phyloP scores from a whole-genome alignment of 176 grass and related monocot species.

The Rhynchospora tenuis region DNA sequence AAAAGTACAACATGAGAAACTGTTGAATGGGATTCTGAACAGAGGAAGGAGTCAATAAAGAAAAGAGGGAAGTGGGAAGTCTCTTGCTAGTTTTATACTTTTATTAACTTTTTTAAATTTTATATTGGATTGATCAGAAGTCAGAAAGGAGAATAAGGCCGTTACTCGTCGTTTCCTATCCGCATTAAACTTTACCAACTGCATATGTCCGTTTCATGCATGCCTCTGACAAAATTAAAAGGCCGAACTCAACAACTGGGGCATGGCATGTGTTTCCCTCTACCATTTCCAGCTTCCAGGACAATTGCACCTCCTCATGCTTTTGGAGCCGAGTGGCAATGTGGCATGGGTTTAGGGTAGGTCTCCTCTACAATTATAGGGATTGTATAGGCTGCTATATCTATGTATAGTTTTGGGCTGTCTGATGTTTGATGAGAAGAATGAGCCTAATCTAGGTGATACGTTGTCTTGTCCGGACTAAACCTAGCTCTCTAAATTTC shows the following conservation, averaged over 20 bases:
- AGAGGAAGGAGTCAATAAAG: neutral
- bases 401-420: too few relatives aligned
- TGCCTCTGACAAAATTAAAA: slow-evolving; percentile 9
- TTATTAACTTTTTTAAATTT: too few relatives aligned
- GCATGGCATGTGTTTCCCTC: neutral
- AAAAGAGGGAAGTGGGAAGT: neutral
- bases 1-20: neutral
- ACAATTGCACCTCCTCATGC: neutral
- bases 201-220: slow-evolving; percentile 8
- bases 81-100: neutral
- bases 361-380: neutral
- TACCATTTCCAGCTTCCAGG: neutral
- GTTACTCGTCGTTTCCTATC: slow-evolving; percentile 21
- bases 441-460: neutral
- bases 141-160: slow-evolving; percentile 4
- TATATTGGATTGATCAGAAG: neutral
- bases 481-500: too few relatives aligned
- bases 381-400: neutral
- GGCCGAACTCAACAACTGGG: neutral
- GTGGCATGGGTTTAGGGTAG: neutral
- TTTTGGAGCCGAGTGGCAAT: neutral
- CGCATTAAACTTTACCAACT: neutral
- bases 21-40: neutral
- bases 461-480: too few relatives aligned
- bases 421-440: neutral